Percentiles rank a stretch among this genome's conserved stretches.
phyloP scores from a whole-genome alignment of 1,284 basidiomycete genomes.

The Agaricales sp. region DNA sequence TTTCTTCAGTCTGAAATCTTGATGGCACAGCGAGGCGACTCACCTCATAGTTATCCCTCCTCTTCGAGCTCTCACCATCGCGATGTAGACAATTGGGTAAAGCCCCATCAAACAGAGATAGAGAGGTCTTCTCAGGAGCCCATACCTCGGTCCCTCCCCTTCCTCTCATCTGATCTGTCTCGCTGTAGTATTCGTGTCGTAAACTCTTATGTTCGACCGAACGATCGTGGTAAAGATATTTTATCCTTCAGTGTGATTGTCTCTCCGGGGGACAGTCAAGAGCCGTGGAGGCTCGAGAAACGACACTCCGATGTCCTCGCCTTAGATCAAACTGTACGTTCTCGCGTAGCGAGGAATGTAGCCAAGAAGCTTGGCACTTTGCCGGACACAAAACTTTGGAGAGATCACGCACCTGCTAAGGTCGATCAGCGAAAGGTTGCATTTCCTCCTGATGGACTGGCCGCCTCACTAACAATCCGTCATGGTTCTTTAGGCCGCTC shows the following conservation, averaged over 20 bases:
- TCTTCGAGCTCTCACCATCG: neutral
- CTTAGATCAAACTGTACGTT: conserved; percentile 64
- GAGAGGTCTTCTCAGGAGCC: conserved; percentile 8
- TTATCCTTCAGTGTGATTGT: conserved; percentile 72
- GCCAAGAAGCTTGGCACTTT: conserved; percentile 72
- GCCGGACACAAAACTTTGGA: conserved; percentile 91
- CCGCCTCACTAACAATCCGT: conserved; percentile 9
- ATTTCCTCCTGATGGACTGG: conserved; percentile 3
- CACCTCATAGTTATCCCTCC: neutral
- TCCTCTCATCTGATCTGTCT: conserved; percentile 59
- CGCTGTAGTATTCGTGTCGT: conserved; percentile 53
- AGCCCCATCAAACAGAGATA: too few relatives aligned
- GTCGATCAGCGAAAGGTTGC: conserved; percentile 89
- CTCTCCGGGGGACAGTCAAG: conserved; percentile 54
- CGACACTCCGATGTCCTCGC: conserved; percentile 84
- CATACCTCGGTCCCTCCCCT: conserved; percentile 58
- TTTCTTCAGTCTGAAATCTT: too few relatives aligned
- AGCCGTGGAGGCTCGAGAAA: conserved; percentile 89
- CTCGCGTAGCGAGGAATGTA: conserved; percentile 57
- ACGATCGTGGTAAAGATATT: conserved; percentile 82
- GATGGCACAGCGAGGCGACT: conserved; percentile 4
- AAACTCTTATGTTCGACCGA: conserved; percentile 72
- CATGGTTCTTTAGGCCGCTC: conserved; percentile 46
- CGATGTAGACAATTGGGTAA: too few relatives aligned
- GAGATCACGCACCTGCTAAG: conserved; percentile 92